phyloP scores from a whole-genome alignment of 2,329 filamentous ascomycete genomes.

The Arthrobotrys sinensis region DNA sequence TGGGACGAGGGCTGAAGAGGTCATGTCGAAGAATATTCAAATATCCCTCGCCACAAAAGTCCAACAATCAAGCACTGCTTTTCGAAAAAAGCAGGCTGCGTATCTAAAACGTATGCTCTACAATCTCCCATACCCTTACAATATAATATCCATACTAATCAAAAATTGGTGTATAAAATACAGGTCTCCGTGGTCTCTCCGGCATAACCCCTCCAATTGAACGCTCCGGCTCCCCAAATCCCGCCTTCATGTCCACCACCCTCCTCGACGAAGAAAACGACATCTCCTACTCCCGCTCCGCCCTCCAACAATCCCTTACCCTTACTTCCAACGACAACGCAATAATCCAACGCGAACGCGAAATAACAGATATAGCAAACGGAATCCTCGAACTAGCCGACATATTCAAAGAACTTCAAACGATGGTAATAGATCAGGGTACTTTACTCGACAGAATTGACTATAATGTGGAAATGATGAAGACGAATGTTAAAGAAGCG shows the following conservation, averaged over 20 bases:
- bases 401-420: constrained; percentile 95
- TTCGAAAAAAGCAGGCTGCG: constrained; percentile 96
- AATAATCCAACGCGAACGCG: constrained; percentile 92
- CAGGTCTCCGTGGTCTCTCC: constrained; percentile 82
- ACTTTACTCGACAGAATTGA: constrained; percentile 95
- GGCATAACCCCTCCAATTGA: constrained; percentile 74
- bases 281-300: constrained; percentile 89
- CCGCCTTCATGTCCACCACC: constrained; percentile 82
- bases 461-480: constrained; percentile 97
- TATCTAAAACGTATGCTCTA: constrained; percentile 86
- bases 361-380: constrained; percentile 98
- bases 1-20: constrained; percentile 84
- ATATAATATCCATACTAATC: neutral
- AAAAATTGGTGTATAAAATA: constrained; percentile 20
- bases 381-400: constrained; percentile 97
- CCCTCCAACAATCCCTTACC: constrained; percentile 74
- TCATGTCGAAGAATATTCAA: constrained; percentile 96
- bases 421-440: constrained; percentile 93
- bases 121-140: neutral
- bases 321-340: constrained; percentile 83
- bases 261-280: constrained; percentile 94
- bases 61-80: constrained; percentile 90
- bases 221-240: constrained; percentile 67
- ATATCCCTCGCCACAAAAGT: constrained; percentile 89
- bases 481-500: constrained; percentile 90